A percentile compares a stretch with the other conserved stretches of the same genome.
These are phyloP conservation scores for Apiospora kogelbergensis DNA, from an alignment of 2,329 filamentous ascomycete genomes.

Conservation along the genomic window DNA sequence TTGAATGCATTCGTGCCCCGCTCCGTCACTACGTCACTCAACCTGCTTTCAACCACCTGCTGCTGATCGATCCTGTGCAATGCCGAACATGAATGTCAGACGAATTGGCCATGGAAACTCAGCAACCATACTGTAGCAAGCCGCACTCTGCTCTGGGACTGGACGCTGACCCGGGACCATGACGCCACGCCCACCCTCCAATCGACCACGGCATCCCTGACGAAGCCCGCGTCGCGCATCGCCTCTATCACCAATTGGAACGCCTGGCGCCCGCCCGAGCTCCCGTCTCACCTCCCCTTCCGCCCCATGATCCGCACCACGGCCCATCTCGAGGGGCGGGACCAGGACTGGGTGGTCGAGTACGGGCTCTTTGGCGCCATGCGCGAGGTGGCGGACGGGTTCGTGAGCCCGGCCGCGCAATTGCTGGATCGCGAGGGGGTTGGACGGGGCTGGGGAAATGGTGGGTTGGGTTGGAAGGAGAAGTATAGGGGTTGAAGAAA, in stretches of 20 bases:
- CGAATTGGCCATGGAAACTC: not conserved
- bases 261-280: slow-evolving; percentile 25
- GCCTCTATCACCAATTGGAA: slow-evolving; percentile 25
- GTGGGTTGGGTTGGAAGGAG: slow-evolving; percentile 1
- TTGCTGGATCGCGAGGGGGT: not conserved
- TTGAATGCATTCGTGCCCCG: not conserved
- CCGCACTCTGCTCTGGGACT: slow-evolving; percentile 21
- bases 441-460: slow-evolving; percentile 3
- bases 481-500: too few species aligned
- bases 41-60: not conserved
- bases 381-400: not conserved
- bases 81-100: too few species aligned
- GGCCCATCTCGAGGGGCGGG: slow-evolving; percentile 30
- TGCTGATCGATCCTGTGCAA: too few species aligned
- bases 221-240: slow-evolving; percentile 11
- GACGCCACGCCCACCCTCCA: slow-evolving; percentile 9
- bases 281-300: slow-evolving; percentile 33
- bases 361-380: slow-evolving; percentile 22
- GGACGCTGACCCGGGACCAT: slow-evolving; percentile 15
- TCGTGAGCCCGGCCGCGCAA: not conserved
- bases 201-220: slow-evolving; percentile 12
- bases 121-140: not conserved
- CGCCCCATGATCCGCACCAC: slow-evolving; percentile 45
- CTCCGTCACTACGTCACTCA: not conserved
- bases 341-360: slow-evolving; percentile 12